Base-by-base conservation (phyloP, 2,329 filamentous ascomycete species). In the Malbranchea cinnamomea region DNA sequence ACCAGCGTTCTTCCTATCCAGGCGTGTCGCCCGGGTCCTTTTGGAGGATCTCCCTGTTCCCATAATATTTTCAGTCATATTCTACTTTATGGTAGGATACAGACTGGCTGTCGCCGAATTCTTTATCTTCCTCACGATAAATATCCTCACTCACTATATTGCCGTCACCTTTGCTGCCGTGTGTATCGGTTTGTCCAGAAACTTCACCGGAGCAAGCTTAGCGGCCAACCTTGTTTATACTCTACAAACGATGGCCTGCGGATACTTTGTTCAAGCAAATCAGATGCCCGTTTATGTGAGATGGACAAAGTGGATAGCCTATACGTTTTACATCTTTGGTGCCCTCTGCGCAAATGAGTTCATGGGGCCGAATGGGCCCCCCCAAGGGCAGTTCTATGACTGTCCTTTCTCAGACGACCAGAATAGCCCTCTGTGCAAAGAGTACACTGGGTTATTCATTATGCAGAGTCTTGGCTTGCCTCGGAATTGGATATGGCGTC, bases 81-180 rank as follows among this genome's bases (percentile, higher is more conserved):
- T 74, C 45, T 85, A 84, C 50, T 84, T 81, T 48, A 82, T 84
- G 74, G 69, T 72, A 5, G 78, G 77, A 0, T 80, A 83, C 41
- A 69, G 78, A 26, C 60, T 65, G 2, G 65, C 74, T 6, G 68
- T 64, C 0, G 52, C 45, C 2, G 69, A 76, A 31, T 84, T 83
- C 50, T 74, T 85, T 34, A 72, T 66, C 1, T 85, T 83, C 54
- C 76, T 84, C 39, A 59, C 65, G 2, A 62, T 83, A 21, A 67
- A 74, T 0, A 50, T 85, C 4, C 49, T 84, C 3, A 74, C 71
- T 25, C 79, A 85, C 35, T 82, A 81, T 39, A 74, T 81, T 20
- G 71, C 77, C 1, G 69, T 85, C 6, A 77, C 71, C 1, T 77
- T 78, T 42, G 77, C 79, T 1, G 71, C 74, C 39, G 62, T 71